Base-by-base conservation (phyloP, 352 stramenopile genomes). In the Globisporangium middletonii region DNA sequence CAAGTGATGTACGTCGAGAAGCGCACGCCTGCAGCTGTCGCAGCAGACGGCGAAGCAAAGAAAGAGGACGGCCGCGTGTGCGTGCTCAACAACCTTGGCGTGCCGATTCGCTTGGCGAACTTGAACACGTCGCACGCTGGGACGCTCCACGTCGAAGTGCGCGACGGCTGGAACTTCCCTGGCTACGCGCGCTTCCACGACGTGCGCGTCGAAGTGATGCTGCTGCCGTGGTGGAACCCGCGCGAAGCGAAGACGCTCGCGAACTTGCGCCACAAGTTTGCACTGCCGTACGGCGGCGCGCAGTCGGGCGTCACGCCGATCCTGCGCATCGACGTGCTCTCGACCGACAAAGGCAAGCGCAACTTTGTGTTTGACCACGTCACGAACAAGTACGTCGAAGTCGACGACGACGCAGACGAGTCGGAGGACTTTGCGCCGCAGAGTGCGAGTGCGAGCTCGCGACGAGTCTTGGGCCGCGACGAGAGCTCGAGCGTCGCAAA, bases 321-420 rank as follows among this genome's bases (percentile, higher is more conserved):
- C 56, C 57, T 96, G 53, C 71, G 80, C 23, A 73, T 96, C 50
- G 79, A 92, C 38, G 77, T 94, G 2, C 69, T 85, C 7, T 79
- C 77, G 4, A 78, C 79, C 1, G 82, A 87, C 37, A 76, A 81
- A 55, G 75, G 77, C 3, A 91, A 90, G 61, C 71, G 79, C 15
- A 88, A 92, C 28, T 92, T 86, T 47, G 80, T 92, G n/a, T 93
- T 90, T 60, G 84, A 94, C 46, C 82, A 91, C 54, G 69, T 94
- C 23, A 81, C 76, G 3, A 89, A 91, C 35, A 83, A 86, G n/a
- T 94, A 92, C 56, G 80, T 92, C n/a, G 84, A 92, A 64, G 79
- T 90, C 0, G 79, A 94, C 62, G 77, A 80, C 12, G 74, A 88
- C 27, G 77, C 84, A 9, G 69, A 81, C 4, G 77, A 82, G 43